Evolutionary conservation across 306 rosid species (phyloP).

Genomic region (Boehmeria nivea): DNA sequence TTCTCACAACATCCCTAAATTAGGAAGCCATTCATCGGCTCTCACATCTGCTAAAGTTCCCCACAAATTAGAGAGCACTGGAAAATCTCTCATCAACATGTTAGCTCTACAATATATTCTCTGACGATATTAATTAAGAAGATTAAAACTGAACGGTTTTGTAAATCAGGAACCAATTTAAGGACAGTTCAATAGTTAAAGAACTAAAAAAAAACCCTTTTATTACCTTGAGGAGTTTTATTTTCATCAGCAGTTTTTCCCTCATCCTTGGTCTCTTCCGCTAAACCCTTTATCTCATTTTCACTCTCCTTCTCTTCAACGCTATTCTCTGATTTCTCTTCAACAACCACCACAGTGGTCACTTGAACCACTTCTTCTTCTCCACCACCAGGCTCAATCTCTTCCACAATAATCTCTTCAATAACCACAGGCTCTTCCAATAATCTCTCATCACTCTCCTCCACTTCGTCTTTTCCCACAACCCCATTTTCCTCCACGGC

Average conservation of each 20-base stretch:
- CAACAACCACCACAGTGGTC: conserved; percentile 18
- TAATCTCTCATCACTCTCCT: conserved; percentile 3
- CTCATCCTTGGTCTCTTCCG: conserved; percentile 50
- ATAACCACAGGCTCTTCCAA: conserved; percentile 13
- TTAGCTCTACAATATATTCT: no score
- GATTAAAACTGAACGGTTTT: no score
- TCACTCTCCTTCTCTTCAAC: conserved; percentile 30
- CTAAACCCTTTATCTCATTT: conserved; percentile 39
- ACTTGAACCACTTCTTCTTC: conserved; percentile 22
- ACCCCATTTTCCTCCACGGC: conserved; percentile 9
- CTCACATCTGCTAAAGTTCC: no score
- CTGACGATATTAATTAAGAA: no score
- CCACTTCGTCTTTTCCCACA: conserved; percentile 13
- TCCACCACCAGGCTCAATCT: conserved; percentile 18
- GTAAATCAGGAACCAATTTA: no score
- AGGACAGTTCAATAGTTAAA: no score
- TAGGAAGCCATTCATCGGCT: no score
- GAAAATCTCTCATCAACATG: no score
- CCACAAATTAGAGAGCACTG: no score
- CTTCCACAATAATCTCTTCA: conserved; percentile 9
- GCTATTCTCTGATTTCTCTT: conserved; percentile 20
- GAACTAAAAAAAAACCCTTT: no score
- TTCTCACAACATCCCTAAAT: no score
- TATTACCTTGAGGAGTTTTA: conserved; percentile 32
- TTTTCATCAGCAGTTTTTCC: conserved; percentile 25